Evolutionary conservation across 2,329 filamentous ascomycete genomes (phyloP).

Genomic region (Trichoderma atroviride): DNA sequence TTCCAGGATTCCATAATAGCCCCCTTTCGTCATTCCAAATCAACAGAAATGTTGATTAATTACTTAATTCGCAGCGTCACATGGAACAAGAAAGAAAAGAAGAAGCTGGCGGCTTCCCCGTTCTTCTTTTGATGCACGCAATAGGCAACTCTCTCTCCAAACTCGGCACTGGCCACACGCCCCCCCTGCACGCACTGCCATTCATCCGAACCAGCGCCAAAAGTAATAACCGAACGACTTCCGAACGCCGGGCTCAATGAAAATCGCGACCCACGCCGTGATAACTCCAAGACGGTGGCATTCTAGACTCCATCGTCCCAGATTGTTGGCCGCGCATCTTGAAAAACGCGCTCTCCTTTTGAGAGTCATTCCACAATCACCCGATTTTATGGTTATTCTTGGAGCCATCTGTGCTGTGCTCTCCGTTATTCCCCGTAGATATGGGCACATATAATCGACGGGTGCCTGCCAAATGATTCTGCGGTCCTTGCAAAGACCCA

Average conservation of each 20-base stretch:
- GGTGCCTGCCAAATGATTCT: not conserved
- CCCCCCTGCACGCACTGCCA: not conserved
- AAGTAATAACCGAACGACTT: slow-evolving; percentile 24
- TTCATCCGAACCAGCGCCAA: slow-evolving; percentile 14
- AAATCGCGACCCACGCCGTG: not conserved
- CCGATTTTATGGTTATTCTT: not conserved
- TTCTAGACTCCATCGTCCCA: not conserved
- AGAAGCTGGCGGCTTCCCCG: not conserved
- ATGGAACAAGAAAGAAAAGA: not conserved
- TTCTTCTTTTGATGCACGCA: not conserved
- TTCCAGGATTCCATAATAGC: not conserved
- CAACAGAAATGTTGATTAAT: not conserved
- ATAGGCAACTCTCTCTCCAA: not conserved
- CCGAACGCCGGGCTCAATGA: slow-evolving; percentile 10
- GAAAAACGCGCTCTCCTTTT: not conserved
- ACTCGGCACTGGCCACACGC: slow-evolving; percentile 4
- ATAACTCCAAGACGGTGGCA: not conserved
- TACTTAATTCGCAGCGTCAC: not conserved
- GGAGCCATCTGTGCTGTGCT: not conserved
- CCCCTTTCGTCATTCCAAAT: slow-evolving; percentile 4
- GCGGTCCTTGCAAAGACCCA: not conserved
- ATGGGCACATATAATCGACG: slow-evolving; percentile 20
- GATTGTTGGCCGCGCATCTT: not conserved
- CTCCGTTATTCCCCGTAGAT: slow-evolving; percentile 14
- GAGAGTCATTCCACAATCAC: slow-evolving; percentile 14